Conservation (phyloP, 306 rosid genomes). For the Calophaca sinica region DNA sequence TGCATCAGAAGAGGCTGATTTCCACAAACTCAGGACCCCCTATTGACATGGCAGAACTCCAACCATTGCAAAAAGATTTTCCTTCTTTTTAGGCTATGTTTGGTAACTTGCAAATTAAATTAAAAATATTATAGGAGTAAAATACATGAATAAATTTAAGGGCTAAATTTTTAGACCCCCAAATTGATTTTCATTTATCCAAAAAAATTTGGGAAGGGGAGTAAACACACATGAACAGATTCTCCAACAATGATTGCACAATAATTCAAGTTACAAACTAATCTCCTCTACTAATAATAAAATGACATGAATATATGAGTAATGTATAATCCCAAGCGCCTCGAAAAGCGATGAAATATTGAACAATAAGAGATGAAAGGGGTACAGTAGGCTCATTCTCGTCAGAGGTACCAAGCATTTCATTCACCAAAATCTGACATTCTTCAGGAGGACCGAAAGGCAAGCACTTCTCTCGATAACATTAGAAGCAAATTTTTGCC, state of each 20-base stretch:
- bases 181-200: not conserved
- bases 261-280: conserved; percentile 16
- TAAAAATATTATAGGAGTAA: no score
- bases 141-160: not conserved
- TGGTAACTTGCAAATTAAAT: no score
- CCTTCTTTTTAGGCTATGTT: no score
- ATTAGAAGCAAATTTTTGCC: conserved; percentile 98
- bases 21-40: no score
- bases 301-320: conserved; percentile 1
- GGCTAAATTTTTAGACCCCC: not conserved
- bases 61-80: no score
- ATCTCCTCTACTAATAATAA: conserved; percentile 13
- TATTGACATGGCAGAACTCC: no score
- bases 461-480: conserved; percentile 94
- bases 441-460: conserved; percentile 82
- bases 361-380: conserved; percentile 27
- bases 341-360: conserved; percentile 2
- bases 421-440: conserved; percentile 86
- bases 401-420: conserved; percentile 93
- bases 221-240: conserved; percentile 3
- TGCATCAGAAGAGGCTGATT: no score
- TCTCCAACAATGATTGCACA: conserved; percentile 13
- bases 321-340: conserved; percentile 4
- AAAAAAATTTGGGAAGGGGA: conserved; percentile 16
- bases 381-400: conserved; percentile 92